Percentiles rank a stretch among this genome's conserved stretches.
Conservation (phyloP, 345 rosid genomes). For the Cardamine chenopodiifolia region DNA sequence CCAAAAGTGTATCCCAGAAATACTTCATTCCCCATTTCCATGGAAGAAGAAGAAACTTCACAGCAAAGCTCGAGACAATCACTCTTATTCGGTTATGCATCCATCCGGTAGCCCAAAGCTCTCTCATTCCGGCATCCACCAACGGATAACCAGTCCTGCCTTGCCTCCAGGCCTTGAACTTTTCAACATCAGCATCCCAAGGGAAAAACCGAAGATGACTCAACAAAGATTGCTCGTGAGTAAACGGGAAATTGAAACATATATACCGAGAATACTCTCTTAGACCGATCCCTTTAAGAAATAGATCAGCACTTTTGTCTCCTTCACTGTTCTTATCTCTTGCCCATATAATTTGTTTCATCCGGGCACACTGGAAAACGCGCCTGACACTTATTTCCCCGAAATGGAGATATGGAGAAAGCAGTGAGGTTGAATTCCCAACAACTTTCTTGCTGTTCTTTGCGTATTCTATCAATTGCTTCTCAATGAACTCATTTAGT, state of each 20-base stretch:
- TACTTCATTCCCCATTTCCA: conserved; percentile 99
- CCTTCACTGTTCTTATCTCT: conserved; percentile 66
- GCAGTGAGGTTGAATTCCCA: conserved; percentile 67
- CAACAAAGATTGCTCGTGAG: conserved; percentile 73
- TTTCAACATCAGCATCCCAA: conserved; percentile 60
- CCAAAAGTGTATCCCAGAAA: conserved; percentile 93
- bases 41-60: conserved; percentile 85
- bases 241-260: conserved; percentile 91
- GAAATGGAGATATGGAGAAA: conserved; percentile 91
- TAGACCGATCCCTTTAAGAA: conserved; percentile 77
- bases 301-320: conserved; percentile 61
- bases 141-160: conserved; percentile 92
- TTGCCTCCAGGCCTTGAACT: conserved; percentile 93
- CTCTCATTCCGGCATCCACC: conserved; percentile 98
- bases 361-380: conserved; percentile 63
- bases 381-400: conserved; percentile 93
- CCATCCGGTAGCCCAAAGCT: conserved; percentile 99
- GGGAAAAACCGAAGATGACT: conserved; percentile 77
- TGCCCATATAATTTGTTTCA: conserved; percentile 78
- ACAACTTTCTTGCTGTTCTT: conserved; percentile 62
- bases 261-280: conserved; percentile 94
- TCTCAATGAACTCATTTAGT: conserved; percentile 67
- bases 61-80: conserved; percentile 84
- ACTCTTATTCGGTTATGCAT: conserved; percentile 84
- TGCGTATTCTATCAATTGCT: conserved; percentile 59